Evolutionary conservation across 768 basidiomycete species (phyloP), one percentile per base, ranked within the genome.

Genomic region (Naematelia aurantialba): DNA sequence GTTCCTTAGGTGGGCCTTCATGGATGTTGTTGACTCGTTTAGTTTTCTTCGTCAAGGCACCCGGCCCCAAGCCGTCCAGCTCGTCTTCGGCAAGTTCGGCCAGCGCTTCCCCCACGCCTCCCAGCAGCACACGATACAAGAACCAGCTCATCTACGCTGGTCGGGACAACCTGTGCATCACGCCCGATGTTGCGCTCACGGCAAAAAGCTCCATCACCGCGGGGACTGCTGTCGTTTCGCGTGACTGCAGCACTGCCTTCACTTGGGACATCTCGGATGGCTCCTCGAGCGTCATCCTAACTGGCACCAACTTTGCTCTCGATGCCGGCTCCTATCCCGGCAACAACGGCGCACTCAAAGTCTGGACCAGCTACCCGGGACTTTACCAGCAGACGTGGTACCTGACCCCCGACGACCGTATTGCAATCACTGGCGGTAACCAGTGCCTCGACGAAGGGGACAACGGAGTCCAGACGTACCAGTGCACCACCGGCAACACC

Each of bases 391-490:
- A 67, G 59, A 67, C 61, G n/a, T 69, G 67, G 67, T 72, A 57
- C 62, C 47, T 62, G 30, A 72, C 70, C 29, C 66, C 56, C 47
- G 76, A 75, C 60, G 58, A 70, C 27, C 63, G 72, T 10, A 70
- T 77, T 44, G 74, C 76, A 39, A 71, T 74, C 63, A 73, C 70
- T 5, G 72, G 72, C 45, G 75, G 75, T 10, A 61, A 65, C 45
- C 71, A 73, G 54, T 77, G 76, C 56, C 62, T 73, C 19, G 69
- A 71, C 56, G 60, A 70, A 44, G 67, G 67, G 11, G 58, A 63
- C 45, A 60, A 55, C 29, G 68, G 65, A 10, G 56, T 61, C 4
- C 72, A 75, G 61, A 73, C 72, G 1, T 73, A 71, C 59, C 67
- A 71, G 56, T 77, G 76, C 52, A 68, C 67, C 8, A 68, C 71